These are phyloP conservation scores for Cenchrus fungigraminus DNA, from an alignment of 176 grass and related monocot species.

Conservation along the genomic window DNA sequence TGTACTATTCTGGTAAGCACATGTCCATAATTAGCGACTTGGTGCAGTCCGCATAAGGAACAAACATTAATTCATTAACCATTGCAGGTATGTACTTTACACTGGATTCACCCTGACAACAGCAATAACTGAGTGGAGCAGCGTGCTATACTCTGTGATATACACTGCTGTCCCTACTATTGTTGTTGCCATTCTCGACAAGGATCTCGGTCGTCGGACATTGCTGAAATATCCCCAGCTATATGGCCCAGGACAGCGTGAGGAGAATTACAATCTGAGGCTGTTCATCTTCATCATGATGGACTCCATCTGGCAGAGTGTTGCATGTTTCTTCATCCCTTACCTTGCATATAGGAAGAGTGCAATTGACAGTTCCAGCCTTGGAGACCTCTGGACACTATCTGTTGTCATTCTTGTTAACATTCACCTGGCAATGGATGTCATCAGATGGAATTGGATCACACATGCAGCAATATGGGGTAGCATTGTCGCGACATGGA, in stretches of 20 bases:
- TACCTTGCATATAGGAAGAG: slow-evolving; percentile 87
- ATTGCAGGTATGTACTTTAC: slow-evolving; percentile 91
- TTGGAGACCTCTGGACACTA: slow-evolving; percentile 88
- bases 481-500: slow-evolving; percentile 80
- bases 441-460: slow-evolving; percentile 92
- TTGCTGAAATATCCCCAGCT: slow-evolving; percentile 88
- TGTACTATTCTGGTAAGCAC: slow-evolving; percentile 91
- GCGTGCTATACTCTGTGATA: slow-evolving; percentile 85
- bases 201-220: slow-evolving; percentile 83
- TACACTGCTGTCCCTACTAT: slow-evolving; percentile 89
- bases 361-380: slow-evolving; percentile 62
- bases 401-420: slow-evolving; percentile 93
- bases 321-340: slow-evolving; percentile 83
- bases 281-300: slow-evolving; percentile 86
- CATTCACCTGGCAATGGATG: slow-evolving; percentile 88
- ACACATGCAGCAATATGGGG: slow-evolving; percentile 87
- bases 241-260: slow-evolving; percentile 77
- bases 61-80: slow-evolving; percentile 42
- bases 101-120: slow-evolving; percentile 86
- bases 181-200: slow-evolving; percentile 87
- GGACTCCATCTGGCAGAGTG: slow-evolving; percentile 88
- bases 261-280: slow-evolving; percentile 91
- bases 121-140: slow-evolving; percentile 95
- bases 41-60: slow-evolving; percentile 31
- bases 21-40: slow-evolving; percentile 18